Evolutionary conservation across 306 rosid genomes (phyloP), one percentile per base, ranked within the genome.

Genomic region (Sphenostylis stenocarpa): DNA sequence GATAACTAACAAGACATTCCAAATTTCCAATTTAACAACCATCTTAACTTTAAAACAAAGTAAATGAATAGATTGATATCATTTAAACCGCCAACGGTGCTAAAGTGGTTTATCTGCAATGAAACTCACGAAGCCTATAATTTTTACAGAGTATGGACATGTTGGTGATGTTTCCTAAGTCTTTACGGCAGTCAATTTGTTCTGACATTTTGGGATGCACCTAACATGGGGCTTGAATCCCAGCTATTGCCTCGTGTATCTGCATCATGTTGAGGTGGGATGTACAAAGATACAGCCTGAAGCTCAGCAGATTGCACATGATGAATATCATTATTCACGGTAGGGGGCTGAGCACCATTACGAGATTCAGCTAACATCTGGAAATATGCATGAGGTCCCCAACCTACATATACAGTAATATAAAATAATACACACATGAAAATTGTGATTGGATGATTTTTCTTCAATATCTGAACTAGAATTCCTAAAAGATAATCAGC

Each of bases 311-410:
- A 82, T 68, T 44, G 88, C 7, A 77, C 80, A 10, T 8, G 60
- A 33, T 70, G 85, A 58, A 10, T 44, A 31, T 79, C 84, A 67
- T 41, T 77, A 61, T 67, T 84, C 70, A 76, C 16, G 9, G 77
- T n/a, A 6, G 79, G 33, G 2, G 88, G 52, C 67, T 64, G 88
- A 72, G 28, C 72, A 1, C 15, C 76, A 72, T 77, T 88, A 36
- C 55, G 83, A 44, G 92, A 23, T 52, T 92, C 97, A 8, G 88
- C 84, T 77, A 90, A 71, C 93, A 88, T 90, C 82, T 80, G 91
- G 73, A 92, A 90, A 85, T 92, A 92, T 0, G 97, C 97, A 64
- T 87, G 88, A 51, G 97, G 96, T 70, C 91, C 97, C 97, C 97
- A 92, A 81, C 97, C 97, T 91, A 43, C 85, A 66, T 65, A 67